A percentile compares a stretch with the other conserved stretches of the same genome.
Conservation (phyloP, 108 stramenopile species). For the Cyclostephanos tholiformis region DNA sequence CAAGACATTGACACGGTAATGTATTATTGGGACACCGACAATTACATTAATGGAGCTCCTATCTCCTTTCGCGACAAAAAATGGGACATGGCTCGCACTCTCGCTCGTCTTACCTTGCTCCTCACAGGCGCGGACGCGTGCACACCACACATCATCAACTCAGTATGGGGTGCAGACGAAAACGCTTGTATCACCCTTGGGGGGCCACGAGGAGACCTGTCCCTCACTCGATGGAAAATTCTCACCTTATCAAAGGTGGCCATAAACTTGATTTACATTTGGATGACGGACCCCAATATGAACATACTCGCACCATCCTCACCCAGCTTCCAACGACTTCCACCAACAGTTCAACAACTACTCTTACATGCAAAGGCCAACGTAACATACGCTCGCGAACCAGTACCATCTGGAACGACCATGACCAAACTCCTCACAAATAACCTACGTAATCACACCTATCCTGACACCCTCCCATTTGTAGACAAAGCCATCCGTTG, state of each 20-base stretch:
- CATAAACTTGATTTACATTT: not conserved
- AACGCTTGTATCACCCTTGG: not conserved
- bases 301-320: not conserved
- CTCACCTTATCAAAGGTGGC: not conserved
- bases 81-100: too few relatives aligned
- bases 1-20: too few relatives aligned
- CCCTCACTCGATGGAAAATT: not conserved
- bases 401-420: not conserved
- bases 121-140: too few relatives aligned
- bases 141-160: too few relatives aligned
- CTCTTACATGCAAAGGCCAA: not conserved
- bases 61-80: too few relatives aligned
- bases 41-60: too few relatives aligned
- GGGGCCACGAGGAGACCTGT: not conserved
- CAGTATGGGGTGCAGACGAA: not conserved
- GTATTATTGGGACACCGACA: too few relatives aligned
- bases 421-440: not conserved
- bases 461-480: not conserved
- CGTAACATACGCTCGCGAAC: not conserved
- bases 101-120: too few relatives aligned
- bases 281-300: not conserved
- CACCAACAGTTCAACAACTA: not conserved
- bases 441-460: not conserved
- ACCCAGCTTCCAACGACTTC: not conserved
- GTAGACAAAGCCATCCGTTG: not conserved